A percentile compares a stretch with the other conserved stretches of the same genome.
These are phyloP conservation scores for Mrakia frigida DNA, from an alignment of 768 basidiomycete genomes.

Conservation along the genomic window DNA sequence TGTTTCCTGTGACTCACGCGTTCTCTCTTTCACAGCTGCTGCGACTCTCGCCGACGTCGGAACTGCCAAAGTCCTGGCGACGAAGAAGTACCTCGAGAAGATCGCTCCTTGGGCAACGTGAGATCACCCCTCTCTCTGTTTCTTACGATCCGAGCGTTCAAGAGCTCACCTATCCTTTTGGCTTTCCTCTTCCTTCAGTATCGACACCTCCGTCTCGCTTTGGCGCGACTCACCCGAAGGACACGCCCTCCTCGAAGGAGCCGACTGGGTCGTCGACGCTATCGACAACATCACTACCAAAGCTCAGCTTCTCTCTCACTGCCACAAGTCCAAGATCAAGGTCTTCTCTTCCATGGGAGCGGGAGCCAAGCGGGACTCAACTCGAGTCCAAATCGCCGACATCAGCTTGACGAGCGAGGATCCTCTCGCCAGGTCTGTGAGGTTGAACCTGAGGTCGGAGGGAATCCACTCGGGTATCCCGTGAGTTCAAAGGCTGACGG, in stretches of 20 bases:
- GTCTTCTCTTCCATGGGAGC: conserved; percentile 98
- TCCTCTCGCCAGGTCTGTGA: conserved; percentile 85
- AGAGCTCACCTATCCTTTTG: too few species aligned
- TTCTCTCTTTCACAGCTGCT: conserved; percentile 52
- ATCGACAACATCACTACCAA: conserved; percentile 98
- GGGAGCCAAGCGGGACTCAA: conserved; percentile 89
- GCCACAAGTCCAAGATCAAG: conserved; percentile 71
- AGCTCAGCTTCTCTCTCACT: conserved; percentile 83
- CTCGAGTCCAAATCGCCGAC: conserved; percentile 85
- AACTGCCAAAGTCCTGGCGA: conserved; percentile 83
- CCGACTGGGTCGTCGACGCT: conserved; percentile 96
- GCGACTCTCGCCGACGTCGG: conserved; percentile 86
- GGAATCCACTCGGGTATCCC: conserved; percentile 48
- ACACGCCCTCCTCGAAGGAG: conserved; percentile 65
- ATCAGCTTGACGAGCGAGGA: conserved; percentile 90
- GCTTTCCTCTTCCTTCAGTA: conserved; percentile 38
- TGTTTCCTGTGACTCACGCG: background rate
- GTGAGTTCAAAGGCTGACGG: conserved; percentile 38
- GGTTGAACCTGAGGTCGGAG: conserved; percentile 53
- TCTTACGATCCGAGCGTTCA: background rate
- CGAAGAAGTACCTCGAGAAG: conserved; percentile 55
- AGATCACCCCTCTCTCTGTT: conserved; percentile 6
- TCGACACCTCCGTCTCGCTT: conserved; percentile 75
- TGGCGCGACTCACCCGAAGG: conserved; percentile 74
- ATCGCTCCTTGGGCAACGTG: conserved; percentile 75